A percentile compares a stretch with the other conserved stretches of the same genome.
phyloP scores from a whole-genome alignment of 129 eudicot genomes.

The Lonicera japonica region DNA sequence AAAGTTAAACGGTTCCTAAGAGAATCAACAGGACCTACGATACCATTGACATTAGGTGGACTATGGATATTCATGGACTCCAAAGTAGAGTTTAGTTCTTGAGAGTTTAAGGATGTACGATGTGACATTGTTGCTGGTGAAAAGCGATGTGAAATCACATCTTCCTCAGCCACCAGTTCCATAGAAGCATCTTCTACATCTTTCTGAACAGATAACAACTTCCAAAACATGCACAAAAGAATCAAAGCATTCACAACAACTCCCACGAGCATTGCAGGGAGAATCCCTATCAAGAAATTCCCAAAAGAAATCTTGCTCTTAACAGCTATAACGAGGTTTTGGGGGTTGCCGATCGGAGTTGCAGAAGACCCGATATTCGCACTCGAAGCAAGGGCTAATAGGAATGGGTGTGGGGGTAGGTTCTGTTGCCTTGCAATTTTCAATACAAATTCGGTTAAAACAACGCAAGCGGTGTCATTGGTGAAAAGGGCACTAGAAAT shows the following conservation, averaged over 20 bases:
- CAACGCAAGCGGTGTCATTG: constrained; percentile 87
- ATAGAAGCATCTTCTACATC: constrained; percentile 58
- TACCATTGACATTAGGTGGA: constrained; percentile 29
- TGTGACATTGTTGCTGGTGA: constrained; percentile 95
- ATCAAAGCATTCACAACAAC: constrained; percentile 55
- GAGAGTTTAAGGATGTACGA: constrained; percentile 38
- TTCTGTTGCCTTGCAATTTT: constrained; percentile 90
- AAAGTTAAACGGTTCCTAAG: constrained; percentile 46
- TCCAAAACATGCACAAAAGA: constrained; percentile 82
- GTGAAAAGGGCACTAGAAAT: constrained; percentile 88
- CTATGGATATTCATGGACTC: constrained; percentile 27
- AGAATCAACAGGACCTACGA: constrained; percentile 19
- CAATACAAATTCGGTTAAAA: constrained; percentile 81
- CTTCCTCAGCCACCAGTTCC: constrained; percentile 56
- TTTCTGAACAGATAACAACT: constrained; percentile 58
- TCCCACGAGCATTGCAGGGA: constrained; percentile 71
- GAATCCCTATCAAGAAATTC: constrained; percentile 52
- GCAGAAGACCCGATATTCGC: constrained; percentile 93
- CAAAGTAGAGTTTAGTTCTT: constrained; percentile 20
- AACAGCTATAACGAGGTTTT: constrained; percentile 82
- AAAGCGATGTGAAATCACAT: constrained; percentile 60
- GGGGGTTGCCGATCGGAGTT: constrained; percentile 97
- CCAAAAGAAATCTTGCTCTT: constrained; percentile 79
- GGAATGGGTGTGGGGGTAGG: constrained; percentile 88
- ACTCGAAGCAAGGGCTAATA: constrained; percentile 86